Base-by-base conservation (phyloP, 2,329 filamentous ascomycete species). In the Scedosporium apiospermum region DNA sequence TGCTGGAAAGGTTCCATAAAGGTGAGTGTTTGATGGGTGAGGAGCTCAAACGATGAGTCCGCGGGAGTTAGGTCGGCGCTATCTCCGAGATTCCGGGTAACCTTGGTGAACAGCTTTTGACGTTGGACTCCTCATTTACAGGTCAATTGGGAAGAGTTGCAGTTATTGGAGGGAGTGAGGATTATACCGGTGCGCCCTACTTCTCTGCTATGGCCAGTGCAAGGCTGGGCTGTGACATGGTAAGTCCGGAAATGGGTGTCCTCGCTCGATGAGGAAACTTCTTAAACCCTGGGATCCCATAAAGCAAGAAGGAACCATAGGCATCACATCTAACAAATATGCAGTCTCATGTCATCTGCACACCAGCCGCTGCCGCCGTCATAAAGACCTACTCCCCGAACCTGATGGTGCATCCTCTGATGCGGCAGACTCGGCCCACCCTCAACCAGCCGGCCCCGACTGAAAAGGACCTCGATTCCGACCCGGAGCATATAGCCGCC, bases 321-420 rank as follows among this genome's bases (percentile, higher is more conserved):
- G 46, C 34, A 38, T 38, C 34, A 14, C 34, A 51, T 51, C 21
- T 51, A 18, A 51, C 46, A 51, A 51, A 55, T 23, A 23, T 51
- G 30, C 51, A 91, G 91, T 91, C 88, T 66, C 93, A 97, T 77
- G 89, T 99, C 65, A 96, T 99, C 71, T 99, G 95, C 80, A 96
- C 96, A 64, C 91, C 90, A 9, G 88, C 84, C 62, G 95, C 95
- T 2, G 91, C 83, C 57, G 82, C 85, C 70, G 93, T 97, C 44
- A 96, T 99, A 77, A 99, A 99, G 79, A 91, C 91, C 3, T 99
- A 98, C 78, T 97, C 93, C 21, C 95, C 95, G 2, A 97, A 98
- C 73, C 82, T 99, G 30, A 99, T 99, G 93, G 95, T 99, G 10
- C 95, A 98, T 74, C 95, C 95, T 0, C 84, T 97, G 67, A 93